Percentiles rank a stretch among this genome's conserved stretches.
Conservation (phyloP, 352 stramenopile species). For the Globisporangium solare region DNA sequence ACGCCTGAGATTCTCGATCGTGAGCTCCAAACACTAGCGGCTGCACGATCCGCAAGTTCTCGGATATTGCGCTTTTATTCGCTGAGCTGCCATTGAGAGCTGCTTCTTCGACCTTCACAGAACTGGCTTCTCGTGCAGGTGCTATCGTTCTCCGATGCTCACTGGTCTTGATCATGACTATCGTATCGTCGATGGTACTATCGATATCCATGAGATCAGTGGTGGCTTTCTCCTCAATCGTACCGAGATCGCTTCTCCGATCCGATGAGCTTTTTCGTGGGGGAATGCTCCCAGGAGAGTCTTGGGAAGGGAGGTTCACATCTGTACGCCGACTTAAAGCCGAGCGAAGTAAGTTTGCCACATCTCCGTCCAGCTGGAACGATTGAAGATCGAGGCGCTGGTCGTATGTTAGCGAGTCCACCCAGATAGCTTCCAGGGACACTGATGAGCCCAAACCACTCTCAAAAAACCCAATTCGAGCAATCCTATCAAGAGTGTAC, state of each 20-base stretch:
- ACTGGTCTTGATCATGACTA: conserved; percentile 3
- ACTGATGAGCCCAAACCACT: neutral
- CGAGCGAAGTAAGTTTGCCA: conserved; percentile 6
- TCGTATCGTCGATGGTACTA: conserved; percentile 9
- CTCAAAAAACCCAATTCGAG: conserved; percentile 16
- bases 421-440: conserved; percentile 14
- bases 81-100: neutral
- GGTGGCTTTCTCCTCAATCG: conserved; percentile 5
- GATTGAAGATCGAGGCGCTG: conserved; percentile 14
- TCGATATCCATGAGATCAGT: conserved; percentile 6
- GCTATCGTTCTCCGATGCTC: neutral
- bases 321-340: conserved; percentile 1
- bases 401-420: conserved; percentile 1
- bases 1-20: conserved; percentile 1
- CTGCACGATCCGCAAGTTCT: conserved; percentile 15
- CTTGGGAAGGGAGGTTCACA: neutral
- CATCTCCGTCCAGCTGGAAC: conserved; percentile 6
- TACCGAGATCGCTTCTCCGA: conserved; percentile 2
- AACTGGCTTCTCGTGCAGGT: neutral
- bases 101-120: neutral
- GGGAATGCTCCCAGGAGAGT: neutral
- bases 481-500: conserved; percentile 41
- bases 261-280: conserved; percentile 7
- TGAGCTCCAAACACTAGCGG: conserved; percentile 2
- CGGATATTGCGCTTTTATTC: conserved; percentile 4